Base-by-base conservation (phyloP, 2,329 filamentous ascomycete genomes). In the Mycogone perniciosa region DNA sequence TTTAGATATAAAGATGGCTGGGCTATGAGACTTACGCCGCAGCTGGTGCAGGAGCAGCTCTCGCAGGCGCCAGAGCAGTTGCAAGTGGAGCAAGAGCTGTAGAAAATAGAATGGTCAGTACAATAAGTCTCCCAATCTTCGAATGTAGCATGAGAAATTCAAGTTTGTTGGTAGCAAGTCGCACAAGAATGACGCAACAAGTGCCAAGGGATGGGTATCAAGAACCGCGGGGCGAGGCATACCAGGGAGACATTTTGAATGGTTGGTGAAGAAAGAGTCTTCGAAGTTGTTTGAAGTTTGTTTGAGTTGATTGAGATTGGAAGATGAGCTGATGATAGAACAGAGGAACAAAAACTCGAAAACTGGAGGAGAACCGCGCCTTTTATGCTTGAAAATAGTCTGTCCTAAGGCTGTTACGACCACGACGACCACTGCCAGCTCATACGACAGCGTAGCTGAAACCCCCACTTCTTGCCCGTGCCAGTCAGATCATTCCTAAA, bases 191-290 rank as follows among this genome's bases (percentile, higher is more conserved):
- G 20, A 6, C 33, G 20, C 4, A 42, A 3, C 9, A 6, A 20
- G 7, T 3, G 7, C 6, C 39, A 37, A 7, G n/a, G 6, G 6
- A 10, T 7, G 20, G 11, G 20, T 8, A 9, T 8, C 8, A 29
- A 7, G 7, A 8, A 6, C 9, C 9, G 10, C 6, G 10, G 11
- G 29, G 11, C 26, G 9, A 37, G 10, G 46, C 49, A 6, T 31
- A 51, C 49, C 49, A 51, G 7, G 49, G 49, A 51, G 44, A 47
- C 49, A 51, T 51, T 26, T 48, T 51, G 44, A 51, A 37, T 20
- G 30, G 31, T 46, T 26, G 33, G 31, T 13, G 11, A 13, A 35
- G 42, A 20, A 31, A 48, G 46, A 43, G 44, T 48, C 44, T 35
- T 47, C 7, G 3, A 13, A 37, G 34, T 38, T 42, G 44, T 1